These are phyloP conservation scores for Candida sp. DNA, from an alignment of 1,139 yeast species.

Conservation along the genomic window DNA sequence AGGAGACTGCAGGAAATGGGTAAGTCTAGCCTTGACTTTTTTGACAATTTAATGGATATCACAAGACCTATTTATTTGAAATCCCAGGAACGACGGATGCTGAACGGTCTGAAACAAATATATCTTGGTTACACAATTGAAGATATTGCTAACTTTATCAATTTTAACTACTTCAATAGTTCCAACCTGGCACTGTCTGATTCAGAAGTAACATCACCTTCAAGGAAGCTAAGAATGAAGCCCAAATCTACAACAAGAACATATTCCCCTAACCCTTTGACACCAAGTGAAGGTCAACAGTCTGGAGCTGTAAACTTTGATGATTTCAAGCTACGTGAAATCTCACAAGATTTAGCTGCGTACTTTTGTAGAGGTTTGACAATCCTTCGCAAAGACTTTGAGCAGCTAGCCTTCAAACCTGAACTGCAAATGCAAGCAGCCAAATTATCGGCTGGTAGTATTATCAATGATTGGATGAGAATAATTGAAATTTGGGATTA, in stretches of 20 bases:
- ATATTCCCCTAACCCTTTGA: constrained; percentile 1
- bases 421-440: constrained; percentile 3
- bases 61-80: constrained; percentile 21
- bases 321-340: constrained; percentile 28
- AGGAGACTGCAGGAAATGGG: constrained; percentile 15
- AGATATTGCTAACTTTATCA: constrained; percentile 25
- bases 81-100: constrained; percentile 16
- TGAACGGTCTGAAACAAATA: constrained; percentile 18
- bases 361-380: constrained; percentile 24
- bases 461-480: constrained; percentile 16
- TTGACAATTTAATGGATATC: constrained; percentile 17
- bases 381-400: constrained; percentile 20
- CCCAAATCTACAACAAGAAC: constrained; percentile 2
- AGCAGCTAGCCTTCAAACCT: constrained; percentile 1
- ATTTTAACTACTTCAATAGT: constrained; percentile 17
- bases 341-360: constrained; percentile 24
- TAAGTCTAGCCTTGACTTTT: constrained; percentile 19
- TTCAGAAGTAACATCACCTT: constrained; percentile 2
- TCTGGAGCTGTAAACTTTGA: constrained; percentile 16
- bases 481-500: constrained; percentile 26
- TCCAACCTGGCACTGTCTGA: background rate
- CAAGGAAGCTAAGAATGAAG: constrained; percentile 2
- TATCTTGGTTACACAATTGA: constrained; percentile 22
- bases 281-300: background rate
- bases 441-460: background rate